These are phyloP conservation scores for Sugiyamaella marilandica DNA, from an alignment of 805 yeast species.

Conservation along the genomic window DNA sequence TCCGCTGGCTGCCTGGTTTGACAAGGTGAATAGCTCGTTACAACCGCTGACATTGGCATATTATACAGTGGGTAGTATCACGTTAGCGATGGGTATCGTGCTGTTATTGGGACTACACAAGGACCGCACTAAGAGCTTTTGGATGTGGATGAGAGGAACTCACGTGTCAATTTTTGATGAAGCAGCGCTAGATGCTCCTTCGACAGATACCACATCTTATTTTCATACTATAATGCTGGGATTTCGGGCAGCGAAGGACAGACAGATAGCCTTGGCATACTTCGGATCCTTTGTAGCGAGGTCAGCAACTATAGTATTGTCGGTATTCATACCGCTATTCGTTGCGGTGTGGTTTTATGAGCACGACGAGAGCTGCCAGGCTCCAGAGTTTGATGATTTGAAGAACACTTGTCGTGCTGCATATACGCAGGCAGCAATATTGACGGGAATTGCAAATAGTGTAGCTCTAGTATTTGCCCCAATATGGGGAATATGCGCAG, in stretches of 20 bases:
- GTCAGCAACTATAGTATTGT: conserved; percentile 52
- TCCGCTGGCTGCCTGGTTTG: conserved; percentile 52
- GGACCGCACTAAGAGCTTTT: conserved; percentile 33
- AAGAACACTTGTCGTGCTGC: conserved; percentile 54
- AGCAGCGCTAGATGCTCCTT: conserved; percentile 26
- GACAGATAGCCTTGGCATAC: conserved; percentile 51
- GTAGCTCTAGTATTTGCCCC: conserved; percentile 59
- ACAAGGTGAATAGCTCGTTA: conserved; percentile 32
- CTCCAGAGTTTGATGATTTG: conserved; percentile 24
- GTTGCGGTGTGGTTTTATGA: conserved; percentile 53
- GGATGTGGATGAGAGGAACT: conserved; percentile 29
- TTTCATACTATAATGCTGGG: conserved; percentile 44
- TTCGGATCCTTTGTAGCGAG: conserved; percentile 60
- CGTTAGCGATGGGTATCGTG: conserved; percentile 38
- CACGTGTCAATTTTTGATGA: conserved; percentile 27
- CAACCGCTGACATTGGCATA: conserved; percentile 42
- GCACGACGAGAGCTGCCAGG: conserved; percentile 51
- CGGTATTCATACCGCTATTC: conserved; percentile 59
- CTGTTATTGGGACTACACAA: conserved; percentile 45
- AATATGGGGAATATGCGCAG: conserved; percentile 55
- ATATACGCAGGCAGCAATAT: conserved; percentile 58
- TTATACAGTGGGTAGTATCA: conserved; percentile 41
- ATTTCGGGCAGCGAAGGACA: conserved; percentile 43
- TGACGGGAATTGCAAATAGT: conserved; percentile 63
- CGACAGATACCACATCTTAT: conserved; percentile 31